phyloP scores from a whole-genome alignment of 140 eudicot genomes.

The Bidens hawaiensis region DNA sequence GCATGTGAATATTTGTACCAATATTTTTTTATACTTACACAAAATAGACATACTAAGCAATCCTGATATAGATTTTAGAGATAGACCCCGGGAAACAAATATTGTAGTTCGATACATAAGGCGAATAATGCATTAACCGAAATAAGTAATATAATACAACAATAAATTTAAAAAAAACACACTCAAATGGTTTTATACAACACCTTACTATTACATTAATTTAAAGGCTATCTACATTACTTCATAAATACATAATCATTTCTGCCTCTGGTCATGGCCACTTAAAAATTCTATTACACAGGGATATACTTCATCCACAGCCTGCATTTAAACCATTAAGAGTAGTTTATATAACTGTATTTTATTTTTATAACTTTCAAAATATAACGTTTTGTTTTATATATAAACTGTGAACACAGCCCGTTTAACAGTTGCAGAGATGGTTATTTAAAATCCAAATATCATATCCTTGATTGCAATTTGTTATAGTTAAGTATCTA shows the following conservation, averaged over 20 bases:
- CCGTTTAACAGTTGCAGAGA: neutral
- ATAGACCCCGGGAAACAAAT: too few relatives aligned
- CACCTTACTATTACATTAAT: neutral
- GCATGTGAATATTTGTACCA: neutral
- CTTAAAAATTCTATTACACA: conserved; percentile 62
- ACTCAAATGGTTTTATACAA: neutral
- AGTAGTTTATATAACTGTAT: too few relatives aligned
- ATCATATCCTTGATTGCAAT: neutral
- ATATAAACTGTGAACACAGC: too few relatives aligned
- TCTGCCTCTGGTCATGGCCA: conserved; percentile 34
- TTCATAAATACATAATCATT: neutral
- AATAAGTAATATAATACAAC: too few relatives aligned
- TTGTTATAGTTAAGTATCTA: neutral
- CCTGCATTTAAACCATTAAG: conserved; percentile 47
- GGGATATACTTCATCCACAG: conserved; percentile 66
- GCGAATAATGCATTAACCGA: too few relatives aligned
- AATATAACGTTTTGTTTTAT: too few relatives aligned
- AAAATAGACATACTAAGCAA: too few relatives aligned
- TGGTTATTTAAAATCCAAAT: neutral
- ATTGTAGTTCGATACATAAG: too few relatives aligned
- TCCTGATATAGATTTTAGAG: too few relatives aligned
- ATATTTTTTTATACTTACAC: too few relatives aligned
- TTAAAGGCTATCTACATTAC: neutral
- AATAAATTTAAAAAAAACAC: too few relatives aligned
- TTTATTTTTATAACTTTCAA: too few relatives aligned